These are phyloP conservation scores for Platanthera guangdongensis DNA, from an alignment of 106 monocot species.

Conservation along the genomic window DNA sequence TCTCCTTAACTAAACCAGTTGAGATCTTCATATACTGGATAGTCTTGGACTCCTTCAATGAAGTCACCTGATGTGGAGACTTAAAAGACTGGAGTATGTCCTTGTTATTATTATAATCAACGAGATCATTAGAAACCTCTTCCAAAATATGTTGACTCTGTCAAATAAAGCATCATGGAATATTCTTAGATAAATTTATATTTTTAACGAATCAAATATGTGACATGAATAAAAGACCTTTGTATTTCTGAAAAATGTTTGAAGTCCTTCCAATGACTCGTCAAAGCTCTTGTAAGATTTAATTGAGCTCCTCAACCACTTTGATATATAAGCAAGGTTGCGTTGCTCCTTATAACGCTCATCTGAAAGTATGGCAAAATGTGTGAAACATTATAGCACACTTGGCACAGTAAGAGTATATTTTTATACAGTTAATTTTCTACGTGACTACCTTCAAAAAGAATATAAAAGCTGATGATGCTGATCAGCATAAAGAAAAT, in stretches of 20 bases:
- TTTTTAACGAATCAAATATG: not conserved
- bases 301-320: conserved; percentile 85
- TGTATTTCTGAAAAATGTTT: conserved; percentile 48
- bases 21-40: conserved; percentile 6
- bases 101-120: conserved; percentile 12
- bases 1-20: not conserved
- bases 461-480: too few relatives aligned
- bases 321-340: conserved; percentile 69
- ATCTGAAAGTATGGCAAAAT: conserved; percentile 39
- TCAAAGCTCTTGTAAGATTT: conserved; percentile 62
- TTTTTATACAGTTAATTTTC: too few relatives aligned
- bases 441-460: too few relatives aligned
- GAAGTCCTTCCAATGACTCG: conserved; percentile 50
- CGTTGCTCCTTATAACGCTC: conserved; percentile 76
- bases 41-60: conserved; percentile 13
- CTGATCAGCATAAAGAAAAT: too few relatives aligned
- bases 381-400: not conserved
- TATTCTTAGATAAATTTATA: not conserved
- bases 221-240: conserved; percentile 30
- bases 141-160: conserved; percentile 25
- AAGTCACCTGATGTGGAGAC: conserved; percentile 6
- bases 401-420: not conserved
- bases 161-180: conserved; percentile 1
- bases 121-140: conserved; percentile 2
- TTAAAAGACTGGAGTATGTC: conserved; percentile 17